Percentiles rank a stretch among this genome's conserved stretches.
These are phyloP conservation scores for Emericellopsis terricola DNA, from an alignment of 495 filamentous ascomycete genomes.

Conservation along the genomic window DNA sequence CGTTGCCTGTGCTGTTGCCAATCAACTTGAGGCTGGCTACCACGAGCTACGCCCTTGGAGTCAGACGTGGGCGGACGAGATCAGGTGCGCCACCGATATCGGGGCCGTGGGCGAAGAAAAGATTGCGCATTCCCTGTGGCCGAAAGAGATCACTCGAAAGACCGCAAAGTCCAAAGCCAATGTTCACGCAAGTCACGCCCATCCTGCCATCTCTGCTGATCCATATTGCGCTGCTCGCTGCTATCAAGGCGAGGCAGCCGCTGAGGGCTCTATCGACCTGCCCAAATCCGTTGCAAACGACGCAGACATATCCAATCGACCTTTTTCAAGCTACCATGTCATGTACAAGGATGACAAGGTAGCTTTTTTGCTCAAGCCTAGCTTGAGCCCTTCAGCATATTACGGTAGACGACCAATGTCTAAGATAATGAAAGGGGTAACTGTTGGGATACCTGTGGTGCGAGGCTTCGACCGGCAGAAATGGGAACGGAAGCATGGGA, in stretches of 20 bases:
- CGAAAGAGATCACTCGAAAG: too few relatives aligned
- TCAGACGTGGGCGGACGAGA: slow-evolving; percentile 82
- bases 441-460: slow-evolving; percentile 71
- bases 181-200: too few relatives aligned
- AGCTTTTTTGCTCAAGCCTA: slow-evolving; percentile 68
- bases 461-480: slow-evolving; percentile 63
- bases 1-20: slow-evolving; percentile 74
- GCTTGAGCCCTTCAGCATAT: slow-evolving; percentile 60
- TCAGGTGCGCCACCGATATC: slow-evolving; percentile 79
- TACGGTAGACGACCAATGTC: slow-evolving; percentile 59
- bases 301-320: slow-evolving; percentile 13
- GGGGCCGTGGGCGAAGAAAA: slow-evolving; percentile 84
- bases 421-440: slow-evolving; percentile 66
- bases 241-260: slow-evolving; percentile 35
- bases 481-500: slow-evolving; percentile 59
- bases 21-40: slow-evolving; percentile 81
- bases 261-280: slow-evolving; percentile 27
- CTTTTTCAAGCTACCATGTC: slow-evolving; percentile 53
- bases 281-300: slow-evolving; percentile 15
- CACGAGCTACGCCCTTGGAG: slow-evolving; percentile 75
- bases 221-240: slow-evolving; percentile 35
- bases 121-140: slow-evolving; percentile 66
- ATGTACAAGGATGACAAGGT: slow-evolving; percentile 61
- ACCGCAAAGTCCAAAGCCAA: too few relatives aligned
- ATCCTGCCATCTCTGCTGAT: slow-evolving; percentile 32